A percentile compares a stretch with the other conserved stretches of the same genome.
These are phyloP conservation scores for Chaetomium cochliodes DNA, from an alignment of 495 filamentous ascomycete species.

Conservation along the genomic window DNA sequence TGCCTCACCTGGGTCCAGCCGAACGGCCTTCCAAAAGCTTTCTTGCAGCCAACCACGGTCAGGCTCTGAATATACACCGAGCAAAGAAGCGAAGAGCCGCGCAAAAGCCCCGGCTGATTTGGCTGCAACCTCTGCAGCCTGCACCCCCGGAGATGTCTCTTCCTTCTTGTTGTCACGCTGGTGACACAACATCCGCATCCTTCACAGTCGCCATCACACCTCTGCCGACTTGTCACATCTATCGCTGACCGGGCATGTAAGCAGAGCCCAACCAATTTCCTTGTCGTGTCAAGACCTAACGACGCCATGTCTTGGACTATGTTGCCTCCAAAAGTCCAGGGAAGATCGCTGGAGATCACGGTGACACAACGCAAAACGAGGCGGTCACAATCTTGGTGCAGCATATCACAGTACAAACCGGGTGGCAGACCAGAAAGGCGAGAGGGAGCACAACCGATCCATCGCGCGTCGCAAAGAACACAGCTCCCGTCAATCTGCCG, in stretches of 20 bases:
- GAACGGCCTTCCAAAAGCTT: neutral
- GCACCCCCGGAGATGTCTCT: neutral
- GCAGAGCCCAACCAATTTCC: neutral
- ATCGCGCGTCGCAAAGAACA: neutral
- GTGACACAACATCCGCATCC: neutral
- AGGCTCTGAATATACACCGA: neutral
- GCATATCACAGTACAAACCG: neutral
- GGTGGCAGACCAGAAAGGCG: neutral
- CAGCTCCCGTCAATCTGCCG: neutral
- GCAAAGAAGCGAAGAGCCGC: neutral
- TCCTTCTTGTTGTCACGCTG: neutral
- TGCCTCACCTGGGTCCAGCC: neutral
- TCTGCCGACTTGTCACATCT: neutral
- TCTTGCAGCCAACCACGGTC: neutral
- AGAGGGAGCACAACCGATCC: neutral
- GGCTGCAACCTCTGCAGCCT: neutral
- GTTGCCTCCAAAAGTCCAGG: neutral
- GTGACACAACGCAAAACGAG: slow-evolving; percentile 19
- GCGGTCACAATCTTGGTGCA: neutral
- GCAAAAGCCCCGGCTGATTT: neutral
- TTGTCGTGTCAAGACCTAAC: too few species aligned
- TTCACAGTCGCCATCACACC: neutral
- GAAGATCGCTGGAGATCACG: slow-evolving; percentile 7
- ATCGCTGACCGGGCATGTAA: neutral
- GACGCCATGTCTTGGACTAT: neutral